Base-by-base conservation (phyloP, 495 filamentous ascomycete species). In the Aspergillus indologenus region DNA sequence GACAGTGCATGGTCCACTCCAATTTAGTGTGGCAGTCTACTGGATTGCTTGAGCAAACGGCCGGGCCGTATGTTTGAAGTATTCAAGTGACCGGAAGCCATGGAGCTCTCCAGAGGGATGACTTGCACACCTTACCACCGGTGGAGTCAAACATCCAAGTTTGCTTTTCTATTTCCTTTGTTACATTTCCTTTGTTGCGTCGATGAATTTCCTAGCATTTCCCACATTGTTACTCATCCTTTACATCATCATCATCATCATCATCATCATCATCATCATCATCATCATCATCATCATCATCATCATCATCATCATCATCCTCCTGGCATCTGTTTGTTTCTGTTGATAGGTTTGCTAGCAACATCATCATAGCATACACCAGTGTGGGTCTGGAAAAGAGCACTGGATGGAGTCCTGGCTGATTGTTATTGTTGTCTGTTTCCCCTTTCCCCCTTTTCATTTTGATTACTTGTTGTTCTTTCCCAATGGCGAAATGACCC, bases 1-100 rank as follows among this genome's bases (percentile, higher is more conserved):
- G 73, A 77, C 31, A 68, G 69, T 53, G 61, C 69, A 48, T 79
- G 77, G 77, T 71, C 73, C 18, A 77, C 76, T 24, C 59, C 76
- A 6, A 73, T 78, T 55, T 79, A 70, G 65, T 43, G 58, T 19
- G 54, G 31, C 49, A 26, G 23, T 29, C 15, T 22, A 21, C 45
- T 21, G 17, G 17, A 50, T 44, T 31, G 5, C 14, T 29, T 34
- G 20, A 52, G 2, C 12, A 53, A 57, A 40, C 50, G 54, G 54
- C 54, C 43, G 54, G 59, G 53, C 54, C 54, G 50, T 52, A 59
- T 18, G 47, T 23, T 61, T 56, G 44, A 44, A 56, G 53, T 31
- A 14, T 46, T 47, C 20, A 29, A n/a, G n/a, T n/a, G n/a, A n/a
- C n/a, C n/a, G n/a, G 50, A 43, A 29, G 26, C 11, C 15, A 50